phyloP scores from a whole-genome alignment of 2,329 filamentous ascomycete species.

The Eutypa lata region DNA sequence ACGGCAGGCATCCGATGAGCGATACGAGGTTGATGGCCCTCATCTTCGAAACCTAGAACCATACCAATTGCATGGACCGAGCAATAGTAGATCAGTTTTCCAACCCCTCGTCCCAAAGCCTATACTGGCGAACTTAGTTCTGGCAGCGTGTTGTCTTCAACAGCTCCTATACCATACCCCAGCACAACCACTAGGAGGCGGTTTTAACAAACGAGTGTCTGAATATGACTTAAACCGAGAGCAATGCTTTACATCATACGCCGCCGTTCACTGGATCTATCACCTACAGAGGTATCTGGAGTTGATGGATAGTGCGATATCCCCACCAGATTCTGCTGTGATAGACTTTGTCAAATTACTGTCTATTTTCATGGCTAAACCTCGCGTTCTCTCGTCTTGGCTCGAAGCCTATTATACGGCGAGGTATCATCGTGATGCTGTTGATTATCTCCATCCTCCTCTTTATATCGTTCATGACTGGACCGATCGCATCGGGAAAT shows the following conservation, averaged over 20 bases:
- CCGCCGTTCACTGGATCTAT: not conserved
- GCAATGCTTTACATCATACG: not conserved
- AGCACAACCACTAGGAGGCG: not conserved
- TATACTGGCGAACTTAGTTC: not conserved
- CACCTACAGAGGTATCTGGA: not conserved
- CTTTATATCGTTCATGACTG: not conserved
- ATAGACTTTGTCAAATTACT: not conserved
- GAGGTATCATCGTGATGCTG: not conserved
- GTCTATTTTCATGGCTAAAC: not conserved
- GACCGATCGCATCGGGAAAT: not conserved
- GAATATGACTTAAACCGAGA: not conserved
- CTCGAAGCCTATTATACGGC: not conserved
- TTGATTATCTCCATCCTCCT: not conserved
- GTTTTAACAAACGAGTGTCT: not conserved
- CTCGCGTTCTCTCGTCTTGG: not conserved
- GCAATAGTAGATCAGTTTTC: not conserved
- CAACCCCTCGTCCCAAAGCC: not conserved
- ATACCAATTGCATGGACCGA: not conserved
- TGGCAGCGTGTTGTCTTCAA: not conserved
- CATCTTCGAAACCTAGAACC: too few relatives aligned
- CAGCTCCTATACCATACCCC: not conserved
- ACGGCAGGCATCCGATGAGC: not conserved
- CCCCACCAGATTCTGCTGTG: not conserved
- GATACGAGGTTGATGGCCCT: too few relatives aligned
- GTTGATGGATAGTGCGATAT: not conserved